Base-by-base conservation (phyloP, 2,329 filamentous ascomycete genomes). In the Calonectria naviculata region DNA sequence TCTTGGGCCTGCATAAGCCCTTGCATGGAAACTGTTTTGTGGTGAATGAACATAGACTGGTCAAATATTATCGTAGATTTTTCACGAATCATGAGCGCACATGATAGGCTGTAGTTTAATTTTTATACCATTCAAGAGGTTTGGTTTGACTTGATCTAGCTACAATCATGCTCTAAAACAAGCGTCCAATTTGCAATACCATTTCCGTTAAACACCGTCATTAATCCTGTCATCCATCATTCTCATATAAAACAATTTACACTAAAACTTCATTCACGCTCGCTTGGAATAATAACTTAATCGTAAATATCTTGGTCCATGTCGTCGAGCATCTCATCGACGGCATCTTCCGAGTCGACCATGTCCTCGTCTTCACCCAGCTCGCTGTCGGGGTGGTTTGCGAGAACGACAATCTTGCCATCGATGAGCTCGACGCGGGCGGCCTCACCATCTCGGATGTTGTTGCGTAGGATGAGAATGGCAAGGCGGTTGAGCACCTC, bases 401-500 rank as follows among this genome's bases (percentile, higher is more conserved):
- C 88, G 28, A 97, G 80, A 2, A 99, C 95, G 3, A 91, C 85
- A 70, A 98, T 92, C 82, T 94, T 94, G 54, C 94, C 94, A 73
- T 95, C 91, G 34, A 93, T 89, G 71, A 98, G 88, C 54, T 94
- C 91, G 28, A 98, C 94, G 29, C 90, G 88, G 1, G 97, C 97
- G 2, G 84, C 85, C 85, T 99, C 97, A 49, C 95, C 95, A 75
- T 99, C 96, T 76, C 89, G 91, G 81, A 99, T 92, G 66, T 90
- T 92, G 74, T 95, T 95, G 74, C 95, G 91, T 28, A 99, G 88
- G 74, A 99, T 97, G 74, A 98, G 89, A 46, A 99, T 94, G 2
- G 97, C 97, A 74, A 99, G 87, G 61, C 93, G 92, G 84, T 99
- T 99, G 79, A 99, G 91, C 3, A 99, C 95, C 84, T 99, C 97